phyloP scores from a whole-genome alignment of 192 early-diverging fungal species.

The Pilobolus umbonatus region DNA sequence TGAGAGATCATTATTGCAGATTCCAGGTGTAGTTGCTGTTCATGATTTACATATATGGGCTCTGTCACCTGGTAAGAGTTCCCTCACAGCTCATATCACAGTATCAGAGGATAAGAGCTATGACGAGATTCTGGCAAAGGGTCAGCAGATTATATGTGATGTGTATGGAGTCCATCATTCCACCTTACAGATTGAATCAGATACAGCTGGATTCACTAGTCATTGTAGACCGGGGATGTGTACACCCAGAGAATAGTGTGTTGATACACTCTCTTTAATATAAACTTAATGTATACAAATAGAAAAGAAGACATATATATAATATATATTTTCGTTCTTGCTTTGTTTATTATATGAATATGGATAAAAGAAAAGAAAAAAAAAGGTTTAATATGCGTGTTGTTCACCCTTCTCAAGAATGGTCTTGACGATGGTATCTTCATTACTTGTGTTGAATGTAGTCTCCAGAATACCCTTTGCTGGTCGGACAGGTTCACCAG shows the following conservation, averaged over 20 bases:
- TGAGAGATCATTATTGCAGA: slow-evolving; percentile 34
- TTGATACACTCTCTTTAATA: background rate
- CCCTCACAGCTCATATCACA: slow-evolving; percentile 30
- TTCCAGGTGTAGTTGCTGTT: slow-evolving; percentile 43
- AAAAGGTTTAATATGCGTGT: slow-evolving; percentile 16
- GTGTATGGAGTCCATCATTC: slow-evolving; percentile 51
- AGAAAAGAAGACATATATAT: background rate
- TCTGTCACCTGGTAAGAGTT: slow-evolving; percentile 47
- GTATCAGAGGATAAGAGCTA: slow-evolving; percentile 30
- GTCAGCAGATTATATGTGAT: slow-evolving; percentile 47
- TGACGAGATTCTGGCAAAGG: slow-evolving; percentile 41
- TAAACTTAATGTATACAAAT: background rate
- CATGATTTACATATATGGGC: slow-evolving; percentile 58
- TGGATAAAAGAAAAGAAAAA: background rate
- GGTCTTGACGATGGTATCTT: slow-evolving; percentile 25
- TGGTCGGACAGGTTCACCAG: slow-evolving; percentile 26
- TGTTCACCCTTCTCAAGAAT: slow-evolving; percentile 30
- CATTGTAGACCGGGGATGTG: slow-evolving; percentile 49
- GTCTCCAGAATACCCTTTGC: slow-evolving; percentile 25
- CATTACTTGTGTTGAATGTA: slow-evolving; percentile 27
- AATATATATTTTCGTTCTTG: background rate
- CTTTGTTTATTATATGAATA: too few species aligned
- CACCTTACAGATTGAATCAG: slow-evolving; percentile 48
- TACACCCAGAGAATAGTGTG: slow-evolving; percentile 2
- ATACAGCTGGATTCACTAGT: slow-evolving; percentile 35